Evolutionary conservation across 1,139 yeast genomes (phyloP).

Genomic region (Candida sp.): DNA sequence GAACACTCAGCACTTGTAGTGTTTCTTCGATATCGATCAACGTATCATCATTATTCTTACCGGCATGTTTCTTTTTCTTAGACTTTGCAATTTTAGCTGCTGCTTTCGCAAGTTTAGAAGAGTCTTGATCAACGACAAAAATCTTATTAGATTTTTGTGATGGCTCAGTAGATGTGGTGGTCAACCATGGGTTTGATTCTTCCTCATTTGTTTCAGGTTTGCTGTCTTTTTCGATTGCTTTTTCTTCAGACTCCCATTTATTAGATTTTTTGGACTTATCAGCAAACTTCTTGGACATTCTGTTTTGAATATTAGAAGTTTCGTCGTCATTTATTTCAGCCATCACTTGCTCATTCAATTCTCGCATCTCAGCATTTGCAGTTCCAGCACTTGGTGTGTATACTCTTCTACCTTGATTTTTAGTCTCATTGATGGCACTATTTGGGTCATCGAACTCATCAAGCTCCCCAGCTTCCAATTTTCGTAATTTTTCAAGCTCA

Average conservation of each 20-base stretch:
- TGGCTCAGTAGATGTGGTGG: slow-evolving; percentile 30
- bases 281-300: slow-evolving; percentile 29
- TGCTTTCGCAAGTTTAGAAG: slow-evolving; percentile 53
- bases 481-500: slow-evolving; percentile 49
- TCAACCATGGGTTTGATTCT: slow-evolving; percentile 71
- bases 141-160: slow-evolving; percentile 52
- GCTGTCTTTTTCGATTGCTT: slow-evolving; percentile 3
- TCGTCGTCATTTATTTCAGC: slow-evolving; percentile 59
- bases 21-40: slow-evolving; percentile 50
- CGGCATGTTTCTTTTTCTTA: slow-evolving; percentile 37
- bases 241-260: background rate
- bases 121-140: slow-evolving; percentile 52
- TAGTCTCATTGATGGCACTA: slow-evolving; percentile 41
- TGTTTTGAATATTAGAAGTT: slow-evolving; percentile 40
- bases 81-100: slow-evolving; percentile 51
- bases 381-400: slow-evolving; percentile 69
- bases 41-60: slow-evolving; percentile 26
- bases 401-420: slow-evolving; percentile 78
- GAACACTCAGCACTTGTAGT: slow-evolving; percentile 28
- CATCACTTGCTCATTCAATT: slow-evolving; percentile 34
- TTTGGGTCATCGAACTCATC: slow-evolving; percentile 31
- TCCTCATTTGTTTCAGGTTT: slow-evolving; percentile 15
- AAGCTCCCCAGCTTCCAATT: slow-evolving; percentile 39
- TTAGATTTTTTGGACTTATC: background rate
- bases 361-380: slow-evolving; percentile 39